A percentile compares a stretch with the other conserved stretches of the same genome.
phyloP scores from a whole-genome alignment of 2,329 filamentous ascomycete genomes.

The Monosporascus sp. region DNA sequence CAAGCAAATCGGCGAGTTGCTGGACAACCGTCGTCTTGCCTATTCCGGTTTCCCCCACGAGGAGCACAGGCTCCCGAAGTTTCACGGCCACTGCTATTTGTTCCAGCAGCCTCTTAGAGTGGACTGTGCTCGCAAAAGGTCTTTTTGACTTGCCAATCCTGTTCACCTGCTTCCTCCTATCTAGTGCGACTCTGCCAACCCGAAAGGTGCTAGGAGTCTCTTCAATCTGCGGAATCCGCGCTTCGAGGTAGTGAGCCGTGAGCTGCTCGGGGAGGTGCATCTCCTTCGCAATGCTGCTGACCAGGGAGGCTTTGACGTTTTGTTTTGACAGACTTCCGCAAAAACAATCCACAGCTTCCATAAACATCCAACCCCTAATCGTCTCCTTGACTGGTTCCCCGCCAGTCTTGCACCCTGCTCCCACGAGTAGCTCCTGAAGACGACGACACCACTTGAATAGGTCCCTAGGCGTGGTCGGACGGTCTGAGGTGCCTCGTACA shows the following conservation, averaged over 20 bases:
- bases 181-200: slow-evolving; percentile 62
- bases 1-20: slow-evolving; percentile 77
- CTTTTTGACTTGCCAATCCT: slow-evolving; percentile 48
- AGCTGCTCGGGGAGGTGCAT: slow-evolving; percentile 82
- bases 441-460: slow-evolving; percentile 88
- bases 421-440: slow-evolving; percentile 59
- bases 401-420: slow-evolving; percentile 57
- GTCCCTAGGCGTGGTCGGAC: slow-evolving; percentile 58
- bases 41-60: slow-evolving; percentile 98
- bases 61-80: slow-evolving; percentile 79
- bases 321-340: slow-evolving; percentile 70
- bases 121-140: slow-evolving; percentile 82
- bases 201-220: slow-evolving; percentile 53
- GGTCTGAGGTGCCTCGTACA: slow-evolving; percentile 33
- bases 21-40: slow-evolving; percentile 97
- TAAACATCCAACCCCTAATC: slow-evolving; percentile 76
- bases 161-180: slow-evolving; percentile 50
- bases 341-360: slow-evolving; percentile 92
- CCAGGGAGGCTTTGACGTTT: slow-evolving; percentile 53
- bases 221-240: slow-evolving; percentile 66
- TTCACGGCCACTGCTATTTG: slow-evolving; percentile 80
- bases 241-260: slow-evolving; percentile 69
- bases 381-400: slow-evolving; percentile 68
- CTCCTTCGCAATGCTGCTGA: slow-evolving; percentile 72
- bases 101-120: slow-evolving; percentile 80